Percentiles rank a stretch among this genome's conserved stretches.
Conservation (phyloP, 2,329 filamentous ascomycete genomes). For the Gremmenia infestans region DNA sequence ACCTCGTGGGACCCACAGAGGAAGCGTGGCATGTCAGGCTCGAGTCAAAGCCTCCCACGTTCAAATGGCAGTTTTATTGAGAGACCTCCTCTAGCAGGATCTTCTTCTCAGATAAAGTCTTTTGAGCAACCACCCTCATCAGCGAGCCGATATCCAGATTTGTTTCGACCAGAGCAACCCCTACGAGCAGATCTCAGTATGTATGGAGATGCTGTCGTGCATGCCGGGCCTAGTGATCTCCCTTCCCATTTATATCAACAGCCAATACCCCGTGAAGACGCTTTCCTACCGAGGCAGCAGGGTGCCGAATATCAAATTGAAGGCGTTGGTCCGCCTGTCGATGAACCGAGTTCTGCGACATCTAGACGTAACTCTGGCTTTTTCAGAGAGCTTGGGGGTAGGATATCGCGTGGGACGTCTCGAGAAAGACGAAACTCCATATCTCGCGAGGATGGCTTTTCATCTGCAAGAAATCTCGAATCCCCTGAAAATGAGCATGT, state of each 20-base stretch:
- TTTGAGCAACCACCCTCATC: slow-evolving; percentile 47
- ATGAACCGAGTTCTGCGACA: slow-evolving; percentile 29
- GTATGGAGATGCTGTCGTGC: neutral
- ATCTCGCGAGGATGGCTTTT: slow-evolving; percentile 11
- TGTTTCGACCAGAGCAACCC: slow-evolving; percentile 35
- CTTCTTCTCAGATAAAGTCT: slow-evolving; percentile 10
- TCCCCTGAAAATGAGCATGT: slow-evolving; percentile 36
- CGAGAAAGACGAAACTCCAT: slow-evolving; percentile 23
- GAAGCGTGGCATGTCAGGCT: slow-evolving; percentile 10
- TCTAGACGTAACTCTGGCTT: slow-evolving; percentile 37
- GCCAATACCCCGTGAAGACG: slow-evolving; percentile 26
- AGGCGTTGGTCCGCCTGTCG: slow-evolving; percentile 34
- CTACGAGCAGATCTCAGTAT: slow-evolving; percentile 14
- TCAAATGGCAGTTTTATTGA: slow-evolving; percentile 1
- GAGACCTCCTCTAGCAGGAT: slow-evolving; percentile 2
- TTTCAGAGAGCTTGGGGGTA: slow-evolving; percentile 48
- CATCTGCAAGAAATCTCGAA: slow-evolving; percentile 8
- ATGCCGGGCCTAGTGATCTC: slow-evolving; percentile 21
- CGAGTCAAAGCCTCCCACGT: slow-evolving; percentile 7
- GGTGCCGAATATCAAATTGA: slow-evolving; percentile 36
- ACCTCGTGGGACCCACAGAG: slow-evolving; percentile 16
- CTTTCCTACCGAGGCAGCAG: slow-evolving; percentile 37
- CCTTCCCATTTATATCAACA: slow-evolving; percentile 27
- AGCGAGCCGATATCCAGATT: slow-evolving; percentile 44
- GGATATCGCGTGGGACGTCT: slow-evolving; percentile 32